Base-by-base conservation (phyloP, 1,284 basidiomycete genomes). In the Cryptococcus jaspeensis region DNA sequence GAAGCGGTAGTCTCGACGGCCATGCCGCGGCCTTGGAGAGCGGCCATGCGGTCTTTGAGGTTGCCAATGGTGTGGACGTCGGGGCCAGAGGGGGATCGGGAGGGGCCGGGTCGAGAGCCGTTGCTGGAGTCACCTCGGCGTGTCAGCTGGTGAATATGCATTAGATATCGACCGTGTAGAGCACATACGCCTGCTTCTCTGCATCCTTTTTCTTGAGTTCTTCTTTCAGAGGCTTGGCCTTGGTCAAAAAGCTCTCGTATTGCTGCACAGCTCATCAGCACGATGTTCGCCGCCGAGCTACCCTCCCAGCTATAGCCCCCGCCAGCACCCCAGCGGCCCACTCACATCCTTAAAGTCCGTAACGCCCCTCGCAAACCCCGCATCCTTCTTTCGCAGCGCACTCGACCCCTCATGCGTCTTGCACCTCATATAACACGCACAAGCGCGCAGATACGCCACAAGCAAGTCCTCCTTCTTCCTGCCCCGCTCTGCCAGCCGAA, bases 21-120 rank as follows among this genome's bases (percentile, higher is more conserved):
- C 72, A 79, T 72, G 2, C 78, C 78, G 20, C 67, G 71, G 3
- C 72, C 73, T 16, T 64, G 60, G 1, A 79, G 61, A 12, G 74
- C 73, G 39, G 69, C 71, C 72, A 79, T 74, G 35, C 78, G 61
- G 55, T 78, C 77, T 5, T 73, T 73, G 25, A 79, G 74, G 45
- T 73, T 75, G 12, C 77, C 78, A 47, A 66, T 62, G 11, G 65
- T 56, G 11, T 52, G 43, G 15, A 59, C 51, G 22, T 71, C 68
- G 9, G 71, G 63, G 25, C 64, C 64, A 37, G 54, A 55, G 5
- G 61, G 56, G 7, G 38, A 45, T 6, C 61, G 51, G 15, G 54
- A 52, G 6, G 58, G 60, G 5, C 52, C 42, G 11, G 62, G 62
- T 39, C 56, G 63, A 25, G 54, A 37, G 18, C 28, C 28, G 28